A percentile compares a stretch with the other conserved stretches of the same genome.
phyloP scores from a whole-genome alignment of 78 protist species.

The Protostelium mycophagum region DNA sequence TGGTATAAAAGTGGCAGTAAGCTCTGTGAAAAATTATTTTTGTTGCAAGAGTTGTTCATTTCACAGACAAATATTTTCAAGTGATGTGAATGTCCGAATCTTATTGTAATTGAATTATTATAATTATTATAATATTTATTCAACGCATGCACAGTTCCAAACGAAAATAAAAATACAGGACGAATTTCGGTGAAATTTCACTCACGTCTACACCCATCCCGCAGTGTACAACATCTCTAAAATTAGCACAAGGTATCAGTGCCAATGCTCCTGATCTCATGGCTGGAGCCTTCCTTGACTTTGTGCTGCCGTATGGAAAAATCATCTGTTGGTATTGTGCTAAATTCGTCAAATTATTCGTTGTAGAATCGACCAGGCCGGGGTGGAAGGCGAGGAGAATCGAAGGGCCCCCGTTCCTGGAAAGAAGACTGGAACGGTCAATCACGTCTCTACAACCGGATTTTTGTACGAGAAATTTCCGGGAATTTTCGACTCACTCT shows the following conservation, averaged over 20 bases:
- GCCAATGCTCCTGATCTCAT: background rate
- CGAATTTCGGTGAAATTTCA: too few species aligned
- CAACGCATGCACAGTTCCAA: too few species aligned
- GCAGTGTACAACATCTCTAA: background rate
- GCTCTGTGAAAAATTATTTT: background rate
- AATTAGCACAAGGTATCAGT: background rate
- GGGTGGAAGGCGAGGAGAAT: background rate
- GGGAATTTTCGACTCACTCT: background rate
- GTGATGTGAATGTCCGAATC: too few species aligned
- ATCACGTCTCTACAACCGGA: background rate
- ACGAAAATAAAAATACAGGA: too few species aligned
- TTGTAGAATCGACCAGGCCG: background rate
- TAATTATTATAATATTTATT: too few species aligned
- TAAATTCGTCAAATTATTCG: background rate
- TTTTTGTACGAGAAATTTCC: too few species aligned
- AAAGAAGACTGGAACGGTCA: background rate
- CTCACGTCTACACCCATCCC: background rate
- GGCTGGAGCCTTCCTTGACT: background rate
- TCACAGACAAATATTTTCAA: too few species aligned
- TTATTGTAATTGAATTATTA: too few species aligned
- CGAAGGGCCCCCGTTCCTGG: background rate
- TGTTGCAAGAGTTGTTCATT: too few species aligned
- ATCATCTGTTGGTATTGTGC: background rate
- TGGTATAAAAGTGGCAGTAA: background rate
- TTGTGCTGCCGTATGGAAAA: background rate